Base-by-base conservation (phyloP, 495 filamentous ascomycete species). In the Tuber magnatum region DNA sequence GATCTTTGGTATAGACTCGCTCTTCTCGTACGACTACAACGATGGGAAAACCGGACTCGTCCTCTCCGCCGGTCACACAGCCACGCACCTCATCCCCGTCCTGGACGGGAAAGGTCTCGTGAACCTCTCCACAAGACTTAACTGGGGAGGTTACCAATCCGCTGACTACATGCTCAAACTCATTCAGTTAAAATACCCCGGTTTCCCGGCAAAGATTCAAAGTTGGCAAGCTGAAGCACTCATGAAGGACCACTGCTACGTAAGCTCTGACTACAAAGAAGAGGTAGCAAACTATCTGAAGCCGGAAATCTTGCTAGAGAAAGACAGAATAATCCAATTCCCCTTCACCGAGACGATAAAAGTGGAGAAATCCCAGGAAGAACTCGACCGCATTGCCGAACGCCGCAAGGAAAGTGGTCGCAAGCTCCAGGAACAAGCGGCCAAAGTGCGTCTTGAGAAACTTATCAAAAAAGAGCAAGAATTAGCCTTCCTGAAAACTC, bases 61-160 rank as follows among this genome's bases (percentile, higher is more conserved):
- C 38, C 88, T 99, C 20, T 96, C 93, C 8, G 96, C 93, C 0
- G 94, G 94, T 3, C 91, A 97, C 80, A 96, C 92, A 35, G 90
- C 95, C 1, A 99, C 95, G 1, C 96, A 99, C 82, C 85, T 98
- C n/a, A 97, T 99, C 69, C 95, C 95, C 5, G 92, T 99, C 1
- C 86, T 97, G 71, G 89, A 97, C 73, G 89, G 87, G 10, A 96
- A 95, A 84, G 88, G 94, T 10, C 83, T 97, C 46, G 87, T 97
- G 35, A 88, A 89, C 9, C 93, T 94, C 76, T 91, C 93, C 51
- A 94, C 93, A 71, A 87, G 95, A 61, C 86, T 99, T 18, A 97
- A 97, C 82, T 99, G 94, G 95, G 96, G 95, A 41, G 92, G 96
- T 39, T 91, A 89, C 82, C 92, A 98, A 77, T 90, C 88, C 22